Percentiles rank a stretch among this genome's conserved stretches.
Evolutionary conservation across 441 rosid genomes (phyloP).

Genomic region (Cnidoscolus chayamansa): DNA sequence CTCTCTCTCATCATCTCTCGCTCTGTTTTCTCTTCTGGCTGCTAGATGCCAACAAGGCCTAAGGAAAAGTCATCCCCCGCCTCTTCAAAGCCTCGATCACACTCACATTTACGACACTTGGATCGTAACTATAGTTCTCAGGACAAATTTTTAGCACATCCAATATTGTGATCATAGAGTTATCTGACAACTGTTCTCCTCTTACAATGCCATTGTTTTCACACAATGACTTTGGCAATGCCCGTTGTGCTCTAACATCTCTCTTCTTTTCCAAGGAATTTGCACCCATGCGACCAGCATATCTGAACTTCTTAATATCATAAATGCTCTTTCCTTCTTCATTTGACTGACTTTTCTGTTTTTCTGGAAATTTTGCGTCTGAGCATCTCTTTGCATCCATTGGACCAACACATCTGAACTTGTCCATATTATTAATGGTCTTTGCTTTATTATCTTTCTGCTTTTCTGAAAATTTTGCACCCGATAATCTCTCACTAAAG

Average conservation of each 20-base stretch:
- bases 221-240: slow-evolving; percentile 27
- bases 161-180: slow-evolving; percentile 13
- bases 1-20: slow-evolving; percentile 3
- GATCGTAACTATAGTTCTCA: slow-evolving; percentile 18
- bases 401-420: slow-evolving; percentile 22
- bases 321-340: slow-evolving; percentile 12
- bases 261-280: slow-evolving; percentile 9
- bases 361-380: neutral
- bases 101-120: slow-evolving; percentile 21
- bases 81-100: slow-evolving; percentile 38
- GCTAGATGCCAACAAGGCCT: slow-evolving; percentile 11
- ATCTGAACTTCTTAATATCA: slow-evolving; percentile 27
- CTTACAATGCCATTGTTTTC: slow-evolving; percentile 13
- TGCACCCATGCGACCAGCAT: slow-evolving; percentile 15
- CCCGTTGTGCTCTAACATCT: slow-evolving; percentile 16
- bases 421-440: slow-evolving; percentile 28
- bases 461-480: slow-evolving; percentile 9
- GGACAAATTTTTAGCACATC: slow-evolving; percentile 29
- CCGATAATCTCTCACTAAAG: slow-evolving; percentile 4
- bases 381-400: slow-evolving; percentile 6
- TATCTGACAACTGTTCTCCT: neutral
- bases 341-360: neutral
- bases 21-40: neutral
- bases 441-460: neutral
- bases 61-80: slow-evolving; percentile 40